Base-by-base conservation (phyloP, 441 rosid genomes). In the Bocquillonia castaneifolia region DNA sequence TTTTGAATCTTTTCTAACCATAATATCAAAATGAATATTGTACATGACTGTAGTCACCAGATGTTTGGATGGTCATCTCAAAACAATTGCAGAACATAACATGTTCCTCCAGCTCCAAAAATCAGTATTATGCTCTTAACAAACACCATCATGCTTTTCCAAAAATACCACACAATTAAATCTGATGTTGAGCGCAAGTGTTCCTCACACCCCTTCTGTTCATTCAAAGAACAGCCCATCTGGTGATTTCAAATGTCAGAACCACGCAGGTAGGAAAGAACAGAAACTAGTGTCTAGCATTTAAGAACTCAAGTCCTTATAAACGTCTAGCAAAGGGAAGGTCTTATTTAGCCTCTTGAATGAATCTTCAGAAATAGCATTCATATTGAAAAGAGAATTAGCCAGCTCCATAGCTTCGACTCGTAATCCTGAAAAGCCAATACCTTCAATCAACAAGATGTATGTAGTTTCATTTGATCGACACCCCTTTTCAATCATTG, bases 331-430 rank as follows among this genome's bases (percentile, higher is more conserved):
- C 79, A 85, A 77, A 47, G 96, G 94, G 64, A 89, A 92, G 5
- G 80, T 82, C 64, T 66, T 84, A 72, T 68, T 83, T 78, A 89
- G 72, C 62, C 91, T 85, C 69, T 75, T 83, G 59, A 80, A 74
- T 2, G 89, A 78, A 61, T 64, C 80, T 70, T 79, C 79, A 22
- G 92, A 82, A 57, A 92, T 80, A 6, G 90, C 98, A 37, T 70
- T 53, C 68, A 86, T 77, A 2, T 67, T 58, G 28, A 79, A 69
- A 44, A 90, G 81, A 57, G 83, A 69, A 67, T 70, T 80, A 0
- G 94, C 90, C 78, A 92, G 68, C 60, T 85, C 82, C 88, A 88
- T 81, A 1, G 98, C 94, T 78, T 89, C 86, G 13, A 81, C 75
- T 70, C 90, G 79, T 72, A 71, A 79, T 10, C 96, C 94, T 0